Evolutionary conservation across 2,329 filamentous ascomycete species (phyloP), one percentile per base, ranked within the genome.

Genomic region (Aspergillus sojae): DNA sequence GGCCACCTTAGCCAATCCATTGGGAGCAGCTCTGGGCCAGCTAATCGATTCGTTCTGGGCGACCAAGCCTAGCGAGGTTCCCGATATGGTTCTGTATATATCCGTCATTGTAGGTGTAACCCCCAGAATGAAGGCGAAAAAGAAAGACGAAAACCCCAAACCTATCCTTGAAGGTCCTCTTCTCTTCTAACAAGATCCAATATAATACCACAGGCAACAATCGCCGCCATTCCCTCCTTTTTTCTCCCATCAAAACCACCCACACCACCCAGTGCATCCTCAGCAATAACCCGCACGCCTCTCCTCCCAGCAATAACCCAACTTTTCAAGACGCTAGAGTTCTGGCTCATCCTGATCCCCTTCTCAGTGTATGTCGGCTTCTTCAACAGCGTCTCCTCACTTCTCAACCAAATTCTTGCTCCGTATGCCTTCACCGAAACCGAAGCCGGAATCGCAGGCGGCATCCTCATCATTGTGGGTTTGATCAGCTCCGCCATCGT

Each of bases 301-400:
- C 75, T 87, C 3, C 64, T 86, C 28, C 73, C 80, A 9, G 84
- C 86, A 21, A 77, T 94, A 28, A 73, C 81, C 39, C 75, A 78
- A 23, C 80, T 96, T 52, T 74, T 84, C 54, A 75, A 73, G 36
- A 91, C 88, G 5, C 82, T 86, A 21, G 89, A 94, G 74, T 90
- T 96, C 78, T 96, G 89, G 85, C 85, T 97, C 66, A 79, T 97
- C 68, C 82, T 94, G 65, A 72, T 94, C 64, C 90, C 94, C n/a
- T 98, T 94, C 79, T 81, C 86, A 67, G 79, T 94, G 71, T 97
- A 93, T 77, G 92, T 97, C 65, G 93, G 91, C 71, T 90, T 95
- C 81, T 99, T 99, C 88, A 98, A 98, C 84, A 91, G 91, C 69
- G 83, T 94, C 68, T 96, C 93, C 57, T 91, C 91, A 1, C 86